Evolutionary conservation across 805 yeast species (phyloP), one percentile per base, ranked within the genome.

Genomic region (Cyberlindnera xylosilytica): DNA sequence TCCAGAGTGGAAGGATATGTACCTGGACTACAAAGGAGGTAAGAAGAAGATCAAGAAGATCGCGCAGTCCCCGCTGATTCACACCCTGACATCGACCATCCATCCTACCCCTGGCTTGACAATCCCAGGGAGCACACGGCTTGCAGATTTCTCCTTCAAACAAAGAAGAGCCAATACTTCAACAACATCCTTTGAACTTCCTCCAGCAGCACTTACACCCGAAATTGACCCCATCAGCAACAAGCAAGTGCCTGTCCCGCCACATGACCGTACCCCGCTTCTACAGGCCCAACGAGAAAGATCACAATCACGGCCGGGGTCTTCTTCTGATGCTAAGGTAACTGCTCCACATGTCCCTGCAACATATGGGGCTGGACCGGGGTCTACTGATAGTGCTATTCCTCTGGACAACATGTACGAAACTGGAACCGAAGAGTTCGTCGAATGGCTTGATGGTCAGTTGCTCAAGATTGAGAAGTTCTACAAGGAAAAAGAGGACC

Each of bases 1-100:
- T 42, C 96, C 97, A 4, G 95, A 85, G 56, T 90, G 97, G 97
- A 80, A 78, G 56, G 82, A 79, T 41, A 81, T 81, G 56, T 90
- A 90, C 57, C 70, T 90, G 26, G 84, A 87, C 56, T 83, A 83
- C 58, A 79, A 80, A 52, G 58, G 63, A 9, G 63, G 65, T 24
- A 58, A 57, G 52, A 58, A 58, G 53, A 50, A 45, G 45, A 58
- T 57, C 27, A 57, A 57, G 50, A 53, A 53, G 41, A 41, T 58
- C 16, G 47, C 52, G 6, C 40, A 36, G 28, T 42, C 58, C 5
- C 54, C 43, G 15, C 37, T 47, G 12, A 18, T 39, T 5, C 15
- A 29, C 31, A 30, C 38, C 4, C 8, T 32, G 19, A 36, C 43
- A 8, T n/a, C 36, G 3, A 30, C 28, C 16, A 3, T 23, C 7